Evolutionary conservation across 2,329 filamentous ascomycete species (phyloP).

Genomic region (Akanthomyces dipterigenus): DNA sequence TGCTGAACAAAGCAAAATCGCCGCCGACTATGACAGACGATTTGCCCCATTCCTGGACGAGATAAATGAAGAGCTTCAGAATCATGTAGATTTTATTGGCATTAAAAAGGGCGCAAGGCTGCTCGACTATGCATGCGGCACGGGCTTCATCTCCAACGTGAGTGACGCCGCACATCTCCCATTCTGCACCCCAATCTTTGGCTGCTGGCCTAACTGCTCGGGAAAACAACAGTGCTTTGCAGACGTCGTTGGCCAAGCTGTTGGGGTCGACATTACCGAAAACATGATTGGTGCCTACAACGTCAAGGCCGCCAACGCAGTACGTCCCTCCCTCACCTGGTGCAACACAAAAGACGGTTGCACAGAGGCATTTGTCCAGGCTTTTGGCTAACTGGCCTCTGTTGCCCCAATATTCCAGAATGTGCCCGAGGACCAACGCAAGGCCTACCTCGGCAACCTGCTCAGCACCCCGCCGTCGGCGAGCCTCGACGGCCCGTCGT

Average conservation of each 20-base stretch:
- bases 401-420: constrained; percentile 33
- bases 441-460: constrained; percentile 52
- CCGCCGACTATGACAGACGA: constrained; percentile 38
- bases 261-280: constrained; percentile 64
- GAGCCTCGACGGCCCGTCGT: constrained; percentile 52
- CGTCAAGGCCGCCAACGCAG: constrained; percentile 47
- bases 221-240: constrained; percentile 16
- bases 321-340: constrained; percentile 19
- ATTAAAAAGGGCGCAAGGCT: constrained; percentile 44
- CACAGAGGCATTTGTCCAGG: no score
- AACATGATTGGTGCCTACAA: constrained; percentile 68
- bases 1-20: constrained; percentile 21
- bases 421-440: constrained; percentile 44
- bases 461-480: constrained; percentile 42
- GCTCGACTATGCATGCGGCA: constrained; percentile 72
- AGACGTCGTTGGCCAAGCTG: constrained; percentile 40
- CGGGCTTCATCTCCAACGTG: constrained; percentile 59
- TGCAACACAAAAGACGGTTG: background rate
- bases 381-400: background rate
- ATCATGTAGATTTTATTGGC: constrained; percentile 54
- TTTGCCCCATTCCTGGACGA: constrained; percentile 46
- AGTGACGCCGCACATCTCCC: constrained; percentile 14
- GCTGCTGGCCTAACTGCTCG: background rate
- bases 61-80: constrained; percentile 48
- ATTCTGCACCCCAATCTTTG: no score